A percentile compares a stretch with the other conserved stretches of the same genome.
phyloP scores from a whole-genome alignment of 1,284 basidiomycete species.

The Pseudozyma sp. region DNA sequence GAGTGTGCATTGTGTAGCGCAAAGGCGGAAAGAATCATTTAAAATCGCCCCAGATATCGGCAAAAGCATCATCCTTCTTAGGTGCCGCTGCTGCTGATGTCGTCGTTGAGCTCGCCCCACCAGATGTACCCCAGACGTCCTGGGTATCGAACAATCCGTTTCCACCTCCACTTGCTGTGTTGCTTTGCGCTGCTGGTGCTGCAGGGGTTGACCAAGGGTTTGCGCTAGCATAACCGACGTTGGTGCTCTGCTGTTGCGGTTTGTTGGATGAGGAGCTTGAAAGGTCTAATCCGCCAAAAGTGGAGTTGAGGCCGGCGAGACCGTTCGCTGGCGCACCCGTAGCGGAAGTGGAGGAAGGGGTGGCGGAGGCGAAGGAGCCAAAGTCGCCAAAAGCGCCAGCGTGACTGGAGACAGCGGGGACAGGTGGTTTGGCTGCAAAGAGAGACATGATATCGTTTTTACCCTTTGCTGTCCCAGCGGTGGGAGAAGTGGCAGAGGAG shows the following conservation, averaged over 20 bases:
- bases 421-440: conserved; percentile 70
- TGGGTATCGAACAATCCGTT: conserved; percentile 53
- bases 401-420: neutral
- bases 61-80: conserved; percentile 64
- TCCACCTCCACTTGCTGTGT: conserved; percentile 2
- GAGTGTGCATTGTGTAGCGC: neutral
- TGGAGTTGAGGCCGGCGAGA: conserved; percentile 6
- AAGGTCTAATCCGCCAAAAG: conserved; percentile 34
- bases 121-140: conserved; percentile 54
- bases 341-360: neutral
- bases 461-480: conserved; percentile 35
- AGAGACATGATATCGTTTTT: conserved; percentile 89
- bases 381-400: conserved; percentile 33
- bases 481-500: conserved; percentile 70
- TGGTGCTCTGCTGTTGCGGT: neutral
- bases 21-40: conserved; percentile 23
- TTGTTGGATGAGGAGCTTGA: conserved; percentile 2
- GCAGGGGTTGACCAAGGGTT: conserved; percentile 26
- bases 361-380: conserved; percentile 19
- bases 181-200: neutral
- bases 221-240: neutral
- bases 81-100: conserved; percentile 5
- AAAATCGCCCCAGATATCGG: conserved; percentile 69
- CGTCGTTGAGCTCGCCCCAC: neutral
- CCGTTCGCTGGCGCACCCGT: neutral